phyloP scores from a whole-genome alignment of 768 basidiomycete species.

The Rhizopogon vinicolor region DNA sequence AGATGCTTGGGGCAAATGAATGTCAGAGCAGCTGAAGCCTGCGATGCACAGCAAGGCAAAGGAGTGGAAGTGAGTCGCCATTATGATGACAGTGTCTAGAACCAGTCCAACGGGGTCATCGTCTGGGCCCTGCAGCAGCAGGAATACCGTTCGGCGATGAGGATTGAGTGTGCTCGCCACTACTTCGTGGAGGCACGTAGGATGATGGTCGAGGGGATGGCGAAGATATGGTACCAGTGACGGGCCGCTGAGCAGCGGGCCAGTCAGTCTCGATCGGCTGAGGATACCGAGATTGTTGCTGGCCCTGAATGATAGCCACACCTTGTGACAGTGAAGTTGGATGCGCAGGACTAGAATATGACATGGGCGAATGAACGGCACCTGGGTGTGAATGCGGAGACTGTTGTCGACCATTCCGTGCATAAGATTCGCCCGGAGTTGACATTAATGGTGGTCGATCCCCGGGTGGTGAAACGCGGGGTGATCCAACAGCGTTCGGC shows the following conservation, averaged over 20 bases:
- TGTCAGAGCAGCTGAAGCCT: slow-evolving; percentile 15
- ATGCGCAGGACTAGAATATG: slow-evolving; percentile 40
- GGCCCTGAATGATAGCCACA: slow-evolving; percentile 38
- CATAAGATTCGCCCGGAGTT: slow-evolving; percentile 32
- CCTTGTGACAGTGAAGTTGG: slow-evolving; percentile 43
- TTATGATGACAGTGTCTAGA: slow-evolving; percentile 2
- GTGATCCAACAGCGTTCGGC: slow-evolving; percentile 16
- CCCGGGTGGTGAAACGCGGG: slow-evolving; percentile 28
- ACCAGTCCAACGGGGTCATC: slow-evolving; percentile 24
- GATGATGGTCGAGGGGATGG: slow-evolving; percentile 48
- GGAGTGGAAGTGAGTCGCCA: slow-evolving; percentile 8
- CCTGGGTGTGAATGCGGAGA: slow-evolving; percentile 37
- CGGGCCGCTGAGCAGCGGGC: slow-evolving; percentile 33
- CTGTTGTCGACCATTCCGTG: slow-evolving; percentile 36
- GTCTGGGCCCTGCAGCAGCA: slow-evolving; percentile 38
- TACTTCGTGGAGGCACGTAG: slow-evolving; percentile 41
- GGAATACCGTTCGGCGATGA: slow-evolving; percentile 42
- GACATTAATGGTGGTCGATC: slow-evolving; percentile 44
- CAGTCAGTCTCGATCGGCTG: slow-evolving; percentile 43
- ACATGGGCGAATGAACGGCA: slow-evolving; percentile 37
- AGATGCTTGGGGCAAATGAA: slow-evolving; percentile 24
- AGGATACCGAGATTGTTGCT: slow-evolving; percentile 34
- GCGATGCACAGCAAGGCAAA: slow-evolving; percentile 19
- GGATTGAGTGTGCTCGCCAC: slow-evolving; percentile 37
- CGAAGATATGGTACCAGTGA: slow-evolving; percentile 26